Base-by-base conservation (phyloP, 140 eudicot genomes). In the Oenanthe javanica region DNA sequence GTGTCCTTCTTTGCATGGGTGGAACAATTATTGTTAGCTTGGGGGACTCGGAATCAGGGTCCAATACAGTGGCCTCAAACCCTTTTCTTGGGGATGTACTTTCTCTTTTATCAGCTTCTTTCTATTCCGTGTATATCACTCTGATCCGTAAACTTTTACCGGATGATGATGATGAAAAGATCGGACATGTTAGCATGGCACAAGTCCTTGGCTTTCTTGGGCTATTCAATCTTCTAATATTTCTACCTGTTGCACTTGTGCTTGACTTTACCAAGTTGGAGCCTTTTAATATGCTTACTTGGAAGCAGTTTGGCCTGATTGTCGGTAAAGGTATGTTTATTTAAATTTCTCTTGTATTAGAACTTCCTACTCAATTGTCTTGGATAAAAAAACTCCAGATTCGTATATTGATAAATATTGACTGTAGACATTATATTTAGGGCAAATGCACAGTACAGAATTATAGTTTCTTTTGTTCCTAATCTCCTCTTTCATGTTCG, bases 1-100 rank as follows among this genome's bases (percentile, higher is more conserved):
- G 99, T 43, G 98, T 95, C 73, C 92, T 95, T n/a, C 97, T 95
- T 84, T 95, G 98, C 85, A 95, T 93, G 99, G 98, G 93, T 78
- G 99, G 98, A 46, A 93, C 98, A 13, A 84, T 93, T 76, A 87
- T 95, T 78, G 99, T 95, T 23, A 95, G 99, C 83, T 85, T 93
- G 82, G 99, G 98, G 25, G 98, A 95, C 83, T 88, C 93, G 31
- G 77, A 84, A 84, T 61, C 86, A 21, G 89, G 79, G 67, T 76
- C 83, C 13, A 90, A 85, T 86, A 77, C 78, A 57, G 79, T 87
- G 48, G 93, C 96, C 82, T 86, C 97, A 61, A 89, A 89, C 54
- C 97, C 97, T 77, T 89, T 85, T 64, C 91, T 93, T 38, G 99
- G 99, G 23, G 98, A 95, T 77, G 50, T 85, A 79, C 80, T 92